phyloP scores from a whole-genome alignment of 2,329 filamentous ascomycete genomes.

The Massarina eburnea region DNA sequence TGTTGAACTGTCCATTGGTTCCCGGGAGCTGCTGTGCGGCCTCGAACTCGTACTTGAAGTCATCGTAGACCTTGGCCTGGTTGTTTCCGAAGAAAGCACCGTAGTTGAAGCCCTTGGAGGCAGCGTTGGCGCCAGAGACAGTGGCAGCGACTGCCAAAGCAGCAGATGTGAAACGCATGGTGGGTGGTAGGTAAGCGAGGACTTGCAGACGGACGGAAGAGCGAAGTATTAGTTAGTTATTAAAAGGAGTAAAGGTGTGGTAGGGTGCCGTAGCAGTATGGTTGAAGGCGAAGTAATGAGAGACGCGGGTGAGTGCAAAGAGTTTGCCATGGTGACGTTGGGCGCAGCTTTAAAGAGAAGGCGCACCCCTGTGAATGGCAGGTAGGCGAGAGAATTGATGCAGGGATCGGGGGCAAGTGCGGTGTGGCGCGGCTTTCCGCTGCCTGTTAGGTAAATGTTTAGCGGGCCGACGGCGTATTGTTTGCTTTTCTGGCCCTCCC shows the following conservation, averaged over 20 bases:
- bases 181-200: constrained; percentile 10
- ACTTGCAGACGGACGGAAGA: constrained; percentile 1
- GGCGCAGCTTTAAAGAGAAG: constrained; percentile 12
- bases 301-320: constrained; percentile 5
- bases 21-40: constrained; percentile 65
- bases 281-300: constrained; percentile 8
- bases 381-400: constrained; percentile 3
- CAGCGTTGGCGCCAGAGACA: constrained; percentile 43
- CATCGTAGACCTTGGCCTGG: constrained; percentile 59
- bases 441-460: background rate
- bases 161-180: constrained; percentile 39
- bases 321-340: constrained; percentile 12
- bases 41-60: constrained; percentile 72
- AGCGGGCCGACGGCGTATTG: background rate
- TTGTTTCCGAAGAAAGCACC: constrained; percentile 64
- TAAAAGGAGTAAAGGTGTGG: constrained; percentile 7
- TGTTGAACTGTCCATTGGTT: constrained; percentile 64
- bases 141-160: constrained; percentile 42
- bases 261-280: background rate
- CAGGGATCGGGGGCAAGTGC: constrained; percentile 7
- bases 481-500: background rate
- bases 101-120: constrained; percentile 69
- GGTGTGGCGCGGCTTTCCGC: constrained; percentile 9
- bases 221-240: constrained; percentile 11
- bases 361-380: constrained; percentile 6